Evolutionary conservation across 768 basidiomycete species (phyloP).

Genomic region (Rhizopogon salebrosus): DNA sequence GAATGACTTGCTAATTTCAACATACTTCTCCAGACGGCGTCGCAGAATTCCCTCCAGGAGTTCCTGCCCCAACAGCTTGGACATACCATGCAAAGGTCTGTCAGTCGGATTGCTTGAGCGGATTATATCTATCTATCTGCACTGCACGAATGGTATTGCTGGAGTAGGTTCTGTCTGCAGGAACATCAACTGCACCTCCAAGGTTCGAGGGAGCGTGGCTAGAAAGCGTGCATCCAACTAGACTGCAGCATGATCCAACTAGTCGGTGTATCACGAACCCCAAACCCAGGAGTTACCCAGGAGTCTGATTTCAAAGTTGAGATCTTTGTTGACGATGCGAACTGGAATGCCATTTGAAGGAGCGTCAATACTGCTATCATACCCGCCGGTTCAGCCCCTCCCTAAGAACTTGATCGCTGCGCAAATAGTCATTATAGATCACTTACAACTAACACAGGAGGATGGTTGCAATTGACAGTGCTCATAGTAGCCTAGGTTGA

Average conservation of each 20-base stretch:
- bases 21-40: conserved; percentile 17
- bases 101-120: not conserved
- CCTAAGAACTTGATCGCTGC: conserved; percentile 10
- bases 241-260: not conserved
- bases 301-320: conserved; percentile 25
- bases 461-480: not conserved
- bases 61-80: conserved; percentile 17
- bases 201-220: conserved; percentile 41
- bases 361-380: conserved; percentile 7
- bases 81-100: not conserved
- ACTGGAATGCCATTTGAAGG: conserved; percentile 7
- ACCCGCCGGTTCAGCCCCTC: conserved; percentile 3
- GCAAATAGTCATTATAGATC: too few relatives aligned
- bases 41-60: conserved; percentile 28
- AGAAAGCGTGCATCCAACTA: not conserved
- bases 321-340: conserved; percentile 7
- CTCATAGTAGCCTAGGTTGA: too few relatives aligned
- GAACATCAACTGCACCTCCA: conserved; percentile 23
- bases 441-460: conserved; percentile 6
- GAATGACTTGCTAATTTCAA: too few relatives aligned
- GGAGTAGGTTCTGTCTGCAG: conserved; percentile 16
- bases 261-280: conserved; percentile 16
- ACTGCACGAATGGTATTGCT: conserved; percentile 22
- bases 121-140: conserved; percentile 4
- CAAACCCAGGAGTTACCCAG: conserved; percentile 33